These are phyloP conservation scores for Lachancea sp. DNA, from an alignment of 805 yeast species.

Conservation along the genomic window DNA sequence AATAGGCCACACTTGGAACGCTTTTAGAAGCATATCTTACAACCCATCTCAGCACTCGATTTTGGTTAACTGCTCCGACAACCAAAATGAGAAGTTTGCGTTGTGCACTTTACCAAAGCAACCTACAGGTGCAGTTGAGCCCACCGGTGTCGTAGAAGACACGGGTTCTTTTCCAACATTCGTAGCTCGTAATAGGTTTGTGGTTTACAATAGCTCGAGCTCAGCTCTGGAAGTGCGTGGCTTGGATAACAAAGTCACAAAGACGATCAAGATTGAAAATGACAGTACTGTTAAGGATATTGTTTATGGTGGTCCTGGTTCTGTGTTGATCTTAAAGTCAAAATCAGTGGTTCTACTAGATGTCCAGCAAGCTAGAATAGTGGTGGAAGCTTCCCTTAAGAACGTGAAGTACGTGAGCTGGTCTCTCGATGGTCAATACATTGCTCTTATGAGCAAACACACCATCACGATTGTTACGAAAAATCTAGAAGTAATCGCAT, in stretches of 20 bases:
- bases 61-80: constrained; percentile 69
- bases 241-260: constrained; percentile 73
- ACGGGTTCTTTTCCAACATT: constrained; percentile 81
- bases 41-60: constrained; percentile 89
- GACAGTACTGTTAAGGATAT: constrained; percentile 67
- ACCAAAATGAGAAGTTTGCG: constrained; percentile 61
- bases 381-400: constrained; percentile 61
- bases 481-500: constrained; percentile 67
- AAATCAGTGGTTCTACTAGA: constrained; percentile 76
- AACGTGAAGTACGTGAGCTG: constrained; percentile 84
- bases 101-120: constrained; percentile 76
- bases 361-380: constrained; percentile 81
- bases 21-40: constrained; percentile 76
- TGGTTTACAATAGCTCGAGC: constrained; percentile 59
- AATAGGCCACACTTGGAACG: constrained; percentile 80
- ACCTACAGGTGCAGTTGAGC: constrained; percentile 90
- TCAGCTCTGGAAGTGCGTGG: constrained; percentile 78
- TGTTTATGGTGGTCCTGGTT: constrained; percentile 74
- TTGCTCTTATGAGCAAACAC: constrained; percentile 88
- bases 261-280: constrained; percentile 63
- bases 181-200: constrained; percentile 92
- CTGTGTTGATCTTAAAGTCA: constrained; percentile 66
- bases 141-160: constrained; percentile 72
- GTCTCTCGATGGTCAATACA: constrained; percentile 81
- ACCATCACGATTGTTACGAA: constrained; percentile 82